Evolutionary conservation across 345 rosid species (phyloP), one percentile per base, ranked within the genome.

Genomic region (Eucalyptus cladocalyx): DNA sequence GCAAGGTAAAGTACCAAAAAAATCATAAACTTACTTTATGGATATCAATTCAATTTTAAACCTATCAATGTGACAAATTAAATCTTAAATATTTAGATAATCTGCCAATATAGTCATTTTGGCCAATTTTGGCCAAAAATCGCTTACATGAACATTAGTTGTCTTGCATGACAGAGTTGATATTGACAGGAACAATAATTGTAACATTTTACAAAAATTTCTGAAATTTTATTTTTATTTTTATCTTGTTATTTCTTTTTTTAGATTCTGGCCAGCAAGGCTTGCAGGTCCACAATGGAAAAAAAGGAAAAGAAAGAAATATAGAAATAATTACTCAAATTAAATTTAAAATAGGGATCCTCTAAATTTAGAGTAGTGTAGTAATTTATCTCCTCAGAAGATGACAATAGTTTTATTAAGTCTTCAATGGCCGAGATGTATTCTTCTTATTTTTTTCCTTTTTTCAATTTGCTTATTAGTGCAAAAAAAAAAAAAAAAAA

Each of bases 161-260:
- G 10, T 65, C 18, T n/a, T n/a, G 7, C 10, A 0, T 65, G 10
- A 2, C 19, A 65, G 2, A 2, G 9, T n/a, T 0, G 4, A 7
- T 8, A 15, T 30, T n/a, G 18, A 30, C 3, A 15, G 4, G 34
- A 15, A 30, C 9, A 65, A 14, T 14, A 30, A 30, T 30, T 1
- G 1, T n/a, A 65, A 65, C 4, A 11, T 65, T 62, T 62, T 30
- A 65, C 16, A 30, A 65, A 13, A 0, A 65, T 13, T 65, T 30
- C 9, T 24, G n/a, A 56, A 24, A 5, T 5, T 49, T 5, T 48
- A 11, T 24, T 58, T 26, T 58, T 58, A 10, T 10, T 58, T 56
- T 24, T 58, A 26, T 58, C 19, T 54, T 21, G 11, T 54, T 54
- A 21, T 54, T 54, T 54, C 26, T 8, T 58, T 58, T 50, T 51